Percentiles rank a stretch among this genome's conserved stretches.
Conservation (phyloP, 176 grass and related monocot species). For the Oryza nivara region DNA sequence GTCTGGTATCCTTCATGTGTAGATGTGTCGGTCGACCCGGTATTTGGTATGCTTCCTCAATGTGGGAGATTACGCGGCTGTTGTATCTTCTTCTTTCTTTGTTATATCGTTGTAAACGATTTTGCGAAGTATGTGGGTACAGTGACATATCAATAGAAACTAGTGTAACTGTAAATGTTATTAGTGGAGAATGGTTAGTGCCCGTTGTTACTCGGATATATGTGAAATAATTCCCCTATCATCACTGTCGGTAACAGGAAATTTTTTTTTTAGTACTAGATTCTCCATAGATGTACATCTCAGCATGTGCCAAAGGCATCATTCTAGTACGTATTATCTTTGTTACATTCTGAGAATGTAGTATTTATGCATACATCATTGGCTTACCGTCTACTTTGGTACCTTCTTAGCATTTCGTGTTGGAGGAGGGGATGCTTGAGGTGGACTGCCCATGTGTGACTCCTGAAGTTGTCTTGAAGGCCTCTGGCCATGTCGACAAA, state of each 20-base stretch:
- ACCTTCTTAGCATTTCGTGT: slow-evolving; percentile 75
- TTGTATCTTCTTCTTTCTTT: background rate
- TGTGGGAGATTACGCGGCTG: too few species aligned
- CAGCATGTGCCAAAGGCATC: background rate
- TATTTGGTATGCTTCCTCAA: background rate
- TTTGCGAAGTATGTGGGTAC: background rate
- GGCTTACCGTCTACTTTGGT: slow-evolving; percentile 17
- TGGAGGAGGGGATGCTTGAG: slow-evolving; percentile 93
- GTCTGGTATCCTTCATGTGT: background rate
- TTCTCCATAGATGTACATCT: background rate
- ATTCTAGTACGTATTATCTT: slow-evolving; percentile 10
- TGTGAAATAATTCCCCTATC: background rate
- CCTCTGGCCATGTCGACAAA: slow-evolving; percentile 91
- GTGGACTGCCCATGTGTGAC: slow-evolving; percentile 96
- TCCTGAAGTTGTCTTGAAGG: slow-evolving; percentile 83
- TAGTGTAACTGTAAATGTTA: background rate
- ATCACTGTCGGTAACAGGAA: background rate
- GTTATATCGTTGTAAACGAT: background rate
- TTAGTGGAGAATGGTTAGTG: background rate
- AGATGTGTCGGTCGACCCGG: background rate
- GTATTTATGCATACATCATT: slow-evolving; percentile 3
- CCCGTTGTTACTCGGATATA: background rate
- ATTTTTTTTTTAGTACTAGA: background rate
- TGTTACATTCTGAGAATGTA: background rate
- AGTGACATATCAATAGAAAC: background rate